Evolutionary conservation across 2,329 filamentous ascomycete genomes (phyloP).

Genomic region (Arthrobotrys sphaeroides): DNA sequence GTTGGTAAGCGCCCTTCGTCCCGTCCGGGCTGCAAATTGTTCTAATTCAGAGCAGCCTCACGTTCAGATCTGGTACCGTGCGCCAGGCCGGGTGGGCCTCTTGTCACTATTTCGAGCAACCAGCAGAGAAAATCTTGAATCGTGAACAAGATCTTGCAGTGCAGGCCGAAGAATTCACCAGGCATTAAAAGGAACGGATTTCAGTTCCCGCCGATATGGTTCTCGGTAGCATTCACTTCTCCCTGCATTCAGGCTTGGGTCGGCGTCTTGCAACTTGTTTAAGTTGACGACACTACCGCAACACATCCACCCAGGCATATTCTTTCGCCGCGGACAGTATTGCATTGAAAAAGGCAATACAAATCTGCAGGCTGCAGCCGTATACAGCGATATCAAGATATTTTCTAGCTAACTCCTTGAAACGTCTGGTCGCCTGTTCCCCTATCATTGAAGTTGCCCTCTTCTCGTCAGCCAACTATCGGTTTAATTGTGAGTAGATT

Average conservation of each 20-base stretch:
- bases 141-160: conserved; percentile 7
- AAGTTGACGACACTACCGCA: background rate
- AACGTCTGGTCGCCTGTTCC: conserved; percentile 34
- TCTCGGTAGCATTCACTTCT: conserved; percentile 30
- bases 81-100: conserved; percentile 1
- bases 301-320: background rate
- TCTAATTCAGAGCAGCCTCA: conserved; percentile 51
- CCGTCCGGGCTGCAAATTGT: conserved; percentile 44
- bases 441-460: background rate
- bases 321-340: conserved; percentile 46
- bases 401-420: conserved; percentile 40
- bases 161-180: background rate
- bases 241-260: conserved; percentile 19
- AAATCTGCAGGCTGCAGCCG: conserved; percentile 34
- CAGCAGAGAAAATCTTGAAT: conserved; percentile 2
- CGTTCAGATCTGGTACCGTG: conserved; percentile 3
- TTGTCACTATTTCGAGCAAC: conserved; percentile 29
- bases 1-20: conserved; percentile 43
- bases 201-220: conserved; percentile 44
- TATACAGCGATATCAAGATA: conserved; percentile 11
- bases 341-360: conserved; percentile 25
- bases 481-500: background rate
- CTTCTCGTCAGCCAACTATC: background rate
- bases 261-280: conserved; percentile 13
- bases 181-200: conserved; percentile 36